Evolutionary conservation across 148 eudicot genomes (phyloP), one percentile per base, ranked within the genome.

Genomic region (Cornus suecica): DNA sequence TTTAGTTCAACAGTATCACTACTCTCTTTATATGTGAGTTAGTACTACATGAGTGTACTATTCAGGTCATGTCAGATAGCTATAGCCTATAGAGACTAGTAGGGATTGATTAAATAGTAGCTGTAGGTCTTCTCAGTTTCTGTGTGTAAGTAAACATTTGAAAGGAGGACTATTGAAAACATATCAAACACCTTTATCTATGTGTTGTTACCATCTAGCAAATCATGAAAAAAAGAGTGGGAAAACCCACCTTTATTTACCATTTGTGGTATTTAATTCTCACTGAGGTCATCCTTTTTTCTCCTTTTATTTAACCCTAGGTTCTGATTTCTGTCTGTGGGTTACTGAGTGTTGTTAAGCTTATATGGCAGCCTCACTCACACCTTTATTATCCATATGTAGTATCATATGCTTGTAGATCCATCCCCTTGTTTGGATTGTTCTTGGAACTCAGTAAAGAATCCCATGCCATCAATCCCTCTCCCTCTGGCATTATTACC

Each of bases 151-250:
- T 6, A 58, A 18, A 58, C 63, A 20, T 37, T 37, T 37, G 42
- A 37, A 37, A 37, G 42, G 42, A 37, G 7, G 42, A 37, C 42
- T 37, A n/a, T n/a, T n/a, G n/a, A n/a, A n/a, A n/a, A n/a, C n/a
- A n/a, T n/a, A n/a, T n/a, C n/a, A n/a, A n/a, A n/a, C n/a, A n/a
- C 42, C 8, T 37, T 37, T 37, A 3, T 37, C 66, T 8, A 63
- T 63, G 66, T 10, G 66, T 63, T 63, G 66, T 63, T 63, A 63
- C 25, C 66, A 63, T 63, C 66, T 24, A 63, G 30, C 28, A 63
- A 26, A 63, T 63, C 66, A 63, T 63, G 66, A 4, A 63, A 63
- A 63, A 63, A 63, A 63, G 66, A 63, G 30, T 25, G 30, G 30
- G 26, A 63, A 37, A 26, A 58, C 25, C 1, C 8, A 63, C 66